Conservation (phyloP, 2,329 filamentous ascomycete species). For the Podosphaera fusca region DNA sequence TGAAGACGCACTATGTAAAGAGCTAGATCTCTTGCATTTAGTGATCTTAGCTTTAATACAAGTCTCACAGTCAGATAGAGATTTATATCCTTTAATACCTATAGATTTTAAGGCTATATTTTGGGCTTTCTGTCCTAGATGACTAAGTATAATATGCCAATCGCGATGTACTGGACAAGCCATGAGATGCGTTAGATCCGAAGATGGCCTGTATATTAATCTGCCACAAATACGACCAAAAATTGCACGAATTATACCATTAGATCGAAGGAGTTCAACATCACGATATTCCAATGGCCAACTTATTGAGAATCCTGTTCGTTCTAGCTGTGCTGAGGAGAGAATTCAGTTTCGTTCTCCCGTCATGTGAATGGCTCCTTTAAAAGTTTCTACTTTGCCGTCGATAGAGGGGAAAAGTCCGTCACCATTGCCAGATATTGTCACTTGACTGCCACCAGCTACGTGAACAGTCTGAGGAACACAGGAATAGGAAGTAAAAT, state of each 20-base stretch:
- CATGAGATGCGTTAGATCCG: background rate
- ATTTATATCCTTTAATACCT: background rate
- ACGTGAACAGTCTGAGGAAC: background rate
- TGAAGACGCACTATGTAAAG: too few relatives aligned
- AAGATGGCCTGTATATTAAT: background rate
- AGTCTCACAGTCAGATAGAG: background rate
- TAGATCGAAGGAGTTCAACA: background rate
- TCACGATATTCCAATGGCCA: background rate
- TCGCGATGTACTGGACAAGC: background rate
- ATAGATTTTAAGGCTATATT: background rate
- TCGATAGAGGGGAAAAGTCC: too few relatives aligned
- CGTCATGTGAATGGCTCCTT: background rate
- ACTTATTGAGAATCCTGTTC: background rate
- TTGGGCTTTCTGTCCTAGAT: background rate
- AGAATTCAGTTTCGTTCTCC: background rate
- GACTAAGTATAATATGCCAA: background rate
- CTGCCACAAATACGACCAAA: background rate
- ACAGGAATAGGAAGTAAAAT: background rate
- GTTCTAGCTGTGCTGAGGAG: background rate
- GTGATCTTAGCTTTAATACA: too few relatives aligned
- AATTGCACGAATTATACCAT: background rate
- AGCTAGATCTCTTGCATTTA: too few relatives aligned
- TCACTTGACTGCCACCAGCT: background rate
- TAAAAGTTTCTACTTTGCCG: background rate
- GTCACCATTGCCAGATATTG: background rate